Evolutionary conservation across 805 yeast genomes (phyloP).

Genomic region (Alloascoidea africana): DNA sequence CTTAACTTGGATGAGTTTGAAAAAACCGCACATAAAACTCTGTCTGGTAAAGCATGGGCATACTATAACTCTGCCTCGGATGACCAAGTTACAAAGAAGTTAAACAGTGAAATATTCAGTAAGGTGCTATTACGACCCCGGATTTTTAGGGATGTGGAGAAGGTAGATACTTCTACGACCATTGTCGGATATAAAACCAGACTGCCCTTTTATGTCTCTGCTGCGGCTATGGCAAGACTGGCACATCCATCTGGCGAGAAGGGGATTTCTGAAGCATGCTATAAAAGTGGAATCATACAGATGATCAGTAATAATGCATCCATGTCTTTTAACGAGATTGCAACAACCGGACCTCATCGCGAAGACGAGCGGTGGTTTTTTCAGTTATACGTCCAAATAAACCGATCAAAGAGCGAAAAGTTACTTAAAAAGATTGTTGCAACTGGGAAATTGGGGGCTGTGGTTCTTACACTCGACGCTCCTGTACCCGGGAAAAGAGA

Average conservation of each 20-base stretch:
- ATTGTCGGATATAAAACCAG: conserved; percentile 30
- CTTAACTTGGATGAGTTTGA: conserved; percentile 26
- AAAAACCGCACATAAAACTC: conserved; percentile 19
- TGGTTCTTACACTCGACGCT: conserved; percentile 37
- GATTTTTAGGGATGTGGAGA: conserved; percentile 21
- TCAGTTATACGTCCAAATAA: conserved; percentile 31
- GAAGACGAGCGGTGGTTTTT: conserved; percentile 27
- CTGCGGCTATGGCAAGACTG: conserved; percentile 29
- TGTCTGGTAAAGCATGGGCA: conserved; percentile 22
- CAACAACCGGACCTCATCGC: conserved; percentile 15
- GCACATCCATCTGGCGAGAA: conserved; percentile 30
- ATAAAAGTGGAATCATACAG: conserved; percentile 25
- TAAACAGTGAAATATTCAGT: conserved; percentile 26
- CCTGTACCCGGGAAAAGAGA: conserved; percentile 36
- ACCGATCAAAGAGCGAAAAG: conserved; percentile 17
- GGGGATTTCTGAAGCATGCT: conserved; percentile 25
- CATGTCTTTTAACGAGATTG: conserved; percentile 25
- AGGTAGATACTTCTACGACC: conserved; percentile 26
- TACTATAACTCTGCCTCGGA: conserved; percentile 34
- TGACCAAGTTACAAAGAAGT: conserved; percentile 29
- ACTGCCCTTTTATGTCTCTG: conserved; percentile 32
- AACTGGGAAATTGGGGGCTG: conserved; percentile 23
- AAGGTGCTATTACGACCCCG: conserved; percentile 31
- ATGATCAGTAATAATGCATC: conserved; percentile 31
- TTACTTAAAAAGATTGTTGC: conserved; percentile 23